Evolutionary conservation across 768 basidiomycete species (phyloP).

Genomic region (Peribolospora kevripleyi): DNA sequence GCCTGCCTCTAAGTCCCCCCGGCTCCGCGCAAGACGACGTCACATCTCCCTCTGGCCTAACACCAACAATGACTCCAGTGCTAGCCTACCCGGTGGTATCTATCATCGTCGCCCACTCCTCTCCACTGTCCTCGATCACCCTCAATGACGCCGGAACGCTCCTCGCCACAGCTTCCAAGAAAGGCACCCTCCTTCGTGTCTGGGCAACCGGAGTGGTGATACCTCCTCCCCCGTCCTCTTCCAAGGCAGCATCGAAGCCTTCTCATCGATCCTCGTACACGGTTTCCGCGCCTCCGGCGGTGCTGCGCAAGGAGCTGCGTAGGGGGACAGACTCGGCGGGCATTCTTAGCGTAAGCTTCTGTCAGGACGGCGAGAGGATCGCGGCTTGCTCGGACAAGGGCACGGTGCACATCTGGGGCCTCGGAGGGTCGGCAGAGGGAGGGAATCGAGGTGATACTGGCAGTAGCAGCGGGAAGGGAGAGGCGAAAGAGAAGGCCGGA

Average conservation of each 20-base stretch:
- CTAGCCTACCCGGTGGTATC: constrained; percentile 25
- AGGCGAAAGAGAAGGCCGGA: neutral
- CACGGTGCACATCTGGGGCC: constrained; percentile 68
- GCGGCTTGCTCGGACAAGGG: constrained; percentile 92
- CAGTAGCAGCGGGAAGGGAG: no score
- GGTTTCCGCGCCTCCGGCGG: constrained; percentile 10
- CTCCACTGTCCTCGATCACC: constrained; percentile 51
- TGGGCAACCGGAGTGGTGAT: constrained; percentile 24
- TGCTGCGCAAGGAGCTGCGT: constrained; percentile 51
- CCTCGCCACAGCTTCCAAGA: constrained; percentile 57
- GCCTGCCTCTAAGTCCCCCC: constrained; percentile 37
- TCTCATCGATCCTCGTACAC: no score
- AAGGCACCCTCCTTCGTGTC: constrained; percentile 64
- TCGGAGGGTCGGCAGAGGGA: constrained; percentile 19
- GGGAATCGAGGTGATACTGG: constrained; percentile 37
- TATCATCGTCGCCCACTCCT: constrained; percentile 62
- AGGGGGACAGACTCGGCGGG: constrained; percentile 72
- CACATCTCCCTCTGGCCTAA: neutral
- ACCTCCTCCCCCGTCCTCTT: constrained; percentile 32
- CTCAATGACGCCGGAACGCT: constrained; percentile 51
- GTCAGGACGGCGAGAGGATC: constrained; percentile 60
- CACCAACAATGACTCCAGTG: constrained; percentile 6
- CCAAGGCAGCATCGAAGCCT: constrained; percentile 12
- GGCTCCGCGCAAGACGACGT: constrained; percentile 6
- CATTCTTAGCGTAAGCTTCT: constrained; percentile 71